phyloP scores from a whole-genome alignment of 1,139 yeast genomes.

The Saccharomyces hybrid region DNA sequence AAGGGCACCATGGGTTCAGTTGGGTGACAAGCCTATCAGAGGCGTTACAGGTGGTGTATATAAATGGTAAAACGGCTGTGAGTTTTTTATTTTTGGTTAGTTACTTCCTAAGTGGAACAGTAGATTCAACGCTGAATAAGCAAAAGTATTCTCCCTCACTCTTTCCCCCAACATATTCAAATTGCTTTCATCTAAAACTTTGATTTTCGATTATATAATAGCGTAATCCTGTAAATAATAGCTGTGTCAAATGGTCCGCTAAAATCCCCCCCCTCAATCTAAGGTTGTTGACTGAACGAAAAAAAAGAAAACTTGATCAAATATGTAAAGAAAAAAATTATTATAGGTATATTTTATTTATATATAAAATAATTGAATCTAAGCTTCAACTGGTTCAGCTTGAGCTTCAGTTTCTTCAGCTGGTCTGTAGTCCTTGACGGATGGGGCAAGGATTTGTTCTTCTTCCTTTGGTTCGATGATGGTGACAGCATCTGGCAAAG shows the following conservation, averaged over 20 bases:
- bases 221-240: constrained; percentile 9
- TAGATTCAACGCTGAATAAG: too few species aligned
- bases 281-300: too few species aligned
- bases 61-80: constrained; percentile 38
- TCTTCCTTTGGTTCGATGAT: constrained; percentile 97
- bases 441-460: constrained; percentile 77
- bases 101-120: background rate
- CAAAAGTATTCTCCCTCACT: background rate
- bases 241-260: background rate
- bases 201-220: background rate
- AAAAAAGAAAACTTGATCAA: too few species aligned
- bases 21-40: constrained; percentile 38
- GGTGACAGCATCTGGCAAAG: constrained; percentile 93
- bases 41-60: constrained; percentile 42
- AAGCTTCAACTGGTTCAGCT: constrained; percentile 24
- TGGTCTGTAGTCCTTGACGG: constrained; percentile 67
- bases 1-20: constrained; percentile 42
- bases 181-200: background rate
- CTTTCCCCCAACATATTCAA: background rate
- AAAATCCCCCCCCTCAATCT: background rate
- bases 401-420: constrained; percentile 33
- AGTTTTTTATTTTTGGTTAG: background rate
- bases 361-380: constrained; percentile 22
- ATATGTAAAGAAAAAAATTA: background rate
- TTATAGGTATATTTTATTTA: background rate